A percentile compares a stretch with the other conserved stretches of the same genome.
These are phyloP conservation scores for Globisporangium middletonii DNA, from an alignment of 352 stramenopile species.

Conservation along the genomic window DNA sequence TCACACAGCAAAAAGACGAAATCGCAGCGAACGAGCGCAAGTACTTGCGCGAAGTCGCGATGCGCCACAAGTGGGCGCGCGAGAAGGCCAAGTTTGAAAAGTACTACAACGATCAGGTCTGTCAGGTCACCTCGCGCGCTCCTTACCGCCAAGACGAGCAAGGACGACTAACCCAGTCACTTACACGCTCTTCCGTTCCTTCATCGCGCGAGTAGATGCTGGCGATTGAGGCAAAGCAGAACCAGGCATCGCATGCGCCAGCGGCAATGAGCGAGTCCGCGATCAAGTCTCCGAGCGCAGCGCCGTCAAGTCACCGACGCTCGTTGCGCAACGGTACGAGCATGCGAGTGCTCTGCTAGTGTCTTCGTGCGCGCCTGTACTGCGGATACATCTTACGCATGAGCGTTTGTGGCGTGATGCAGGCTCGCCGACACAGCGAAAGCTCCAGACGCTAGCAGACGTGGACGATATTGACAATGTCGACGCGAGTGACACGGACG, in stretches of 20 bases:
- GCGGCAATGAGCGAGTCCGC: background rate
- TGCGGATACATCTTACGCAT: background rate
- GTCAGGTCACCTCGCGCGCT: background rate
- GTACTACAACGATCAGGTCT: constrained; percentile 78
- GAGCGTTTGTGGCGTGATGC: too few relatives aligned
- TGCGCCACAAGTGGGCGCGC: constrained; percentile 68
- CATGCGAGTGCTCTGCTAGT: background rate
- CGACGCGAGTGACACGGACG: constrained; percentile 7
- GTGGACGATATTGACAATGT: too few relatives aligned
- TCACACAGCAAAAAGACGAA: constrained; percentile 63
- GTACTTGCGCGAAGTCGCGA: constrained; percentile 57
- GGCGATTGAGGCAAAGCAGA: constrained; percentile 9
- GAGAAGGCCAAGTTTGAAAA: constrained; percentile 84
- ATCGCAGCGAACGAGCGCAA: constrained; percentile 56
- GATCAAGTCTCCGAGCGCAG: background rate
- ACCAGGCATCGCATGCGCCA: background rate
- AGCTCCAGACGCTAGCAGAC: background rate
- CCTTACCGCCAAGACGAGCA: background rate
- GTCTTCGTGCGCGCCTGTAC: too few relatives aligned
- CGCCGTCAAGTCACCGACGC: background rate
- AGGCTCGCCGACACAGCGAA: constrained; percentile 10
- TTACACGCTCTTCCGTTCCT: background rate
- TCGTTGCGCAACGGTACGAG: background rate
- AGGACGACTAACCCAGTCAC: background rate
- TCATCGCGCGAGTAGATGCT: constrained; percentile 1